Evolutionary conservation across 2,329 filamentous ascomycete genomes (phyloP), one percentile per base, ranked within the genome.

Genomic region (Emericellopsis cladophorae): DNA sequence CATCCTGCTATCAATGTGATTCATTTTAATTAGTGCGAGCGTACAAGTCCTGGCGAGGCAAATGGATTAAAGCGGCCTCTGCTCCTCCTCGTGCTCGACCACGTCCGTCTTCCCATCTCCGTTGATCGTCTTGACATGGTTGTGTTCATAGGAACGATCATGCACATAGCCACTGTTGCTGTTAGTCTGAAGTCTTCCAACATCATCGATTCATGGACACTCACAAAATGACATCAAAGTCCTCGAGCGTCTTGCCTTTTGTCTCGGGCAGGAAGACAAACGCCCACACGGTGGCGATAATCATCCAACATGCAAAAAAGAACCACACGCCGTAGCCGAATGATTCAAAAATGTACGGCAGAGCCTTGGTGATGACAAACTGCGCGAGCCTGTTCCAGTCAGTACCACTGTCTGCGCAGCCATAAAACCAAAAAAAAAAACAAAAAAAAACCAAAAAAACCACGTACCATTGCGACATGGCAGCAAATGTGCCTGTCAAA

Each of bases 191-290:
- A 14, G 4, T 34, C 6, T 23, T 29, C 12, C 12, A 12, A 12
- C 23, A 2, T 24, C 11, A 2, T 22, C 14, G 7, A 9, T 24
- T 8, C 22, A 14, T 21, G 11, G 15, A 15, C 11, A 44, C 39
- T n/a, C 42, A 53, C 51, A 60, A 60, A 33, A 60, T 56, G 24
- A 54, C 49, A 36, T 75, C 71, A 55, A 74, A 69, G 37, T 67
- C 65, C 34, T 75, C 71, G 3, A 74, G 56, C 0, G 68, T 69
- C 40, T 70, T 56, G 42, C 71, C 71, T 49, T 73, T 74, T 5
- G 71, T 74, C 52, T 75, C 70, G 0, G 71, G 71, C 3, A 74
- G 52, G 40, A 72, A 64, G 53, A 72, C 67, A 46, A 61, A 74
- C 4, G 67, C 62, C 56, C 67, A 74, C 22, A 68, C 42, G 9